Conservation (phyloP, 495 filamentous ascomycete genomes). For the Annulohypoxylon maeteangense region DNA sequence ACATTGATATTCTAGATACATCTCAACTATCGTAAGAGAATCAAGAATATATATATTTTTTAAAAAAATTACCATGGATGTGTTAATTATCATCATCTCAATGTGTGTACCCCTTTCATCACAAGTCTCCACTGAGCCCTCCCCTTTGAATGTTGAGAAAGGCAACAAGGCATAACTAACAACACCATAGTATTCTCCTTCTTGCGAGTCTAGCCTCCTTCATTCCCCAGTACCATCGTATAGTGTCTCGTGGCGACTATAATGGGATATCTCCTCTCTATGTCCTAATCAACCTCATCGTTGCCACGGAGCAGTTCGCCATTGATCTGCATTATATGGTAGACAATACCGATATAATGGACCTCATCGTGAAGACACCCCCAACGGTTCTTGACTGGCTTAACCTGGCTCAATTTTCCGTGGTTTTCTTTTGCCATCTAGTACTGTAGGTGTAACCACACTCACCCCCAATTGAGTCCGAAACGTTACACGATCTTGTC, state of each 20-base stretch:
- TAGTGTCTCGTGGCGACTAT: not conserved
- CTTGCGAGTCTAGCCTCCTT: slow-evolving; percentile 15
- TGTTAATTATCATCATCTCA: not conserved
- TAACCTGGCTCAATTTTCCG: slow-evolving; percentile 13
- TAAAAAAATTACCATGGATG: not conserved
- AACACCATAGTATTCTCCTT: slow-evolving; percentile 2
- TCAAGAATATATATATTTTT: not conserved
- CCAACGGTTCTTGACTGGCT: slow-evolving; percentile 11
- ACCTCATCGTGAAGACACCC: not conserved
- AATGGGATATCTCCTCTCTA: slow-evolving; percentile 7
- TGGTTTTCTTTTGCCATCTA: slow-evolving; percentile 8
- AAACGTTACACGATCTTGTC: not conserved
- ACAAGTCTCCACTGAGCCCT: not conserved
- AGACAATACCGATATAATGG: not conserved
- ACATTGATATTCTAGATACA: no score
- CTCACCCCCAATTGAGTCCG: not conserved
- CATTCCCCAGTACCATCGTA: slow-evolving; percentile 14
- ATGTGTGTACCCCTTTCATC: not conserved
- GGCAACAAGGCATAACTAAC: not conserved
- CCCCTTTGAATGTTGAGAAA: not conserved
- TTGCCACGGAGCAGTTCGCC: slow-evolving; percentile 9
- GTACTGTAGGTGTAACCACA: slow-evolving; percentile 6
- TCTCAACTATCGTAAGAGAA: not conserved
- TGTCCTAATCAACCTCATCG: slow-evolving; percentile 16
- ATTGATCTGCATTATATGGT: not conserved